phyloP scores from a whole-genome alignment of 164 flowering plant genomes.

The Magnolia kwangsiensis region DNA sequence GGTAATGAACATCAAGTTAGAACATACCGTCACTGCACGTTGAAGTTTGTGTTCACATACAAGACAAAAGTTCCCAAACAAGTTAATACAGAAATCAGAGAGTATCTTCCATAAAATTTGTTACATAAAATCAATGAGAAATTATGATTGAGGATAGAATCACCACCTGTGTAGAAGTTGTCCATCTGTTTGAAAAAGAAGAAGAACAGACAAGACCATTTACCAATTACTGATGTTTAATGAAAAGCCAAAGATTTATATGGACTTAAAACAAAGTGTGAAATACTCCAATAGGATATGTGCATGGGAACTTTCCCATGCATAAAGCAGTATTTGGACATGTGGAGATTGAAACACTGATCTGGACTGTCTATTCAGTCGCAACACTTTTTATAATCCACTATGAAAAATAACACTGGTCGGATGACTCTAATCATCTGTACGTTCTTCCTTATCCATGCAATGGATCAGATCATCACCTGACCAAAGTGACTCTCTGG shows the following conservation, averaged over 20 bases:
- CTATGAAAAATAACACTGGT: no score
- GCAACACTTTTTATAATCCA: neutral
- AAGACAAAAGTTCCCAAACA: conserved; percentile 10
- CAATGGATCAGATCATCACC: no score
- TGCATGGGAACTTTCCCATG: neutral
- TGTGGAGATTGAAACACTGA: no score
- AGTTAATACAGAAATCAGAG: conserved; percentile 1
- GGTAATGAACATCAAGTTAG: neutral
- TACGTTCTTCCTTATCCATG: no score
- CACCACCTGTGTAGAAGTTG: conserved; percentile 92
- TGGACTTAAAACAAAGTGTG: neutral
- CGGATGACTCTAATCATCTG: no score
- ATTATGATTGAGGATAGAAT: neutral
- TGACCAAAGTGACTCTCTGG: no score
- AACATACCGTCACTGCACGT: conserved; percentile 72
- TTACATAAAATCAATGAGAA: neutral
- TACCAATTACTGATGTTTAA: conserved; percentile 9
- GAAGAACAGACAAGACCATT: conserved; percentile 10
- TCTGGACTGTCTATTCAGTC: neutral
- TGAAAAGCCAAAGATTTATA: neutral
- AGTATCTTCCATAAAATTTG: neutral
- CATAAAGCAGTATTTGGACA: neutral
- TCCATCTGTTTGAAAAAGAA: conserved; percentile 68
- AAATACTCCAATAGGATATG: neutral
- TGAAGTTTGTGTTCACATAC: neutral